Evolutionary conservation across 2,329 filamentous ascomycete genomes (phyloP).

Genomic region (Aspergillus bombycis): DNA sequence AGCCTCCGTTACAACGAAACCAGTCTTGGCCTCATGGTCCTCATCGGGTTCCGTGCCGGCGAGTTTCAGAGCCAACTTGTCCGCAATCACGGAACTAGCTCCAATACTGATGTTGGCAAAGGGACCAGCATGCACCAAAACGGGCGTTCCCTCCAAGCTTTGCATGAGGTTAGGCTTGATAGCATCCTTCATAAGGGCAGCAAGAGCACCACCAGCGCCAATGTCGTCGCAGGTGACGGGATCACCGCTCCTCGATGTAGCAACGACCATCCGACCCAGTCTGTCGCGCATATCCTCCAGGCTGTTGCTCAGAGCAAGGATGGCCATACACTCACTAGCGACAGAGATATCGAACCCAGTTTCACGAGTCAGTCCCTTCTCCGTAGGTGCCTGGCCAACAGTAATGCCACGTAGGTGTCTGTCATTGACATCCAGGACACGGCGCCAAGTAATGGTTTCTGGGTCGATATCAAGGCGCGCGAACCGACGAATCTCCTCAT

Average conservation of each 20-base stretch:
- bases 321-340: slow-evolving; percentile 97
- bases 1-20: slow-evolving; percentile 94
- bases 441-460: slow-evolving; percentile 94
- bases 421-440: slow-evolving; percentile 96
- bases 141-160: slow-evolving; percentile 92
- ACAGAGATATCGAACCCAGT: slow-evolving; percentile 98
- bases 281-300: slow-evolving; percentile 89
- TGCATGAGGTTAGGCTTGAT: slow-evolving; percentile 99
- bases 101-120: slow-evolving; percentile 99
- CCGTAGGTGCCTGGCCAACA: slow-evolving; percentile 83
- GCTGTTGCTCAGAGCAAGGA: slow-evolving; percentile 88
- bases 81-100: slow-evolving; percentile 91
- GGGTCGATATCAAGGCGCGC: slow-evolving; percentile 96
- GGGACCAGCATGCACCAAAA: slow-evolving; percentile 95
- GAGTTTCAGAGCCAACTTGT: slow-evolving; percentile 94
- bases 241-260: slow-evolving; percentile 80
- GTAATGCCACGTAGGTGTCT: slow-evolving; percentile 88
- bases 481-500: slow-evolving; percentile 84
- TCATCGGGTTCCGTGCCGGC: slow-evolving; percentile 92
- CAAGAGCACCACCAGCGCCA: slow-evolving; percentile 86
- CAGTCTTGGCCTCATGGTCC: slow-evolving; percentile 77
- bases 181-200: slow-evolving; percentile 94
- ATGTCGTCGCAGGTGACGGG: slow-evolving; percentile 96
- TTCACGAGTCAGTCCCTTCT: slow-evolving; percentile 84
- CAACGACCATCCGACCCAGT: slow-evolving; percentile 93